Base-by-base conservation (phyloP, 164 flowering plant species). In the Kingdonia uniflora region DNA sequence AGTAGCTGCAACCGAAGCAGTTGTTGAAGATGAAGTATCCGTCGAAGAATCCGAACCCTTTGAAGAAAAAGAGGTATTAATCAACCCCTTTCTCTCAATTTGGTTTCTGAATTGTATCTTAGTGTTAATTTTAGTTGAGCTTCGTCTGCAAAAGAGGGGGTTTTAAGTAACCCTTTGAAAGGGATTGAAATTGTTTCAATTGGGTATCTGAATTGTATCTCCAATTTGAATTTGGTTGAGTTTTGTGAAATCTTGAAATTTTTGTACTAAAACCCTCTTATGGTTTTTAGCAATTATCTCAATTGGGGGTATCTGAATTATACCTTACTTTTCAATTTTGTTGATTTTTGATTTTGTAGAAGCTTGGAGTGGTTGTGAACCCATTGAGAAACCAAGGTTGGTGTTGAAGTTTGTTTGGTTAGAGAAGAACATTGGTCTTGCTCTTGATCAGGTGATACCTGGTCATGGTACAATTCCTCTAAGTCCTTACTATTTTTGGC, bases 401-500 rank as follows among this genome's bases (percentile, higher is more conserved):
- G 51, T 47, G n/a, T 63, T 92, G 80, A 92, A 92, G 77, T 85
- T 92, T 68, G 71, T 92, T 40, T 92, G 98, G 98, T 74, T 92
- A 85, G 85, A 87, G 68, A 92, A 87, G 77, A 87, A 84, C 71
- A 92, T 84, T 13, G 98, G 98, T 14, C 68, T 92, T 16, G 81
- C 71, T 1, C 75, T 92, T 2, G 87, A 92, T 57, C 96, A 92
- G 54, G 43, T 57, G 52, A 75, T 92, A 52, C 95, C 88, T 0
- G 98, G 87, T n/a, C 76, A 84, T 47, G 98, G 98, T 19, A 70
- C 94, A 22, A 71, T 84, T 29, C 96, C 98, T 13, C 58, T 92
- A n/a, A 87, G 96, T 60, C 94, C 95, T 1, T 92, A 87, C 76
- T 84, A 76, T 69, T 92, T 92, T 56, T 92, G 98, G 98, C 96